Conservation (phyloP, 495 filamentous ascomycete genomes). For the Aspergillus steynii region DNA sequence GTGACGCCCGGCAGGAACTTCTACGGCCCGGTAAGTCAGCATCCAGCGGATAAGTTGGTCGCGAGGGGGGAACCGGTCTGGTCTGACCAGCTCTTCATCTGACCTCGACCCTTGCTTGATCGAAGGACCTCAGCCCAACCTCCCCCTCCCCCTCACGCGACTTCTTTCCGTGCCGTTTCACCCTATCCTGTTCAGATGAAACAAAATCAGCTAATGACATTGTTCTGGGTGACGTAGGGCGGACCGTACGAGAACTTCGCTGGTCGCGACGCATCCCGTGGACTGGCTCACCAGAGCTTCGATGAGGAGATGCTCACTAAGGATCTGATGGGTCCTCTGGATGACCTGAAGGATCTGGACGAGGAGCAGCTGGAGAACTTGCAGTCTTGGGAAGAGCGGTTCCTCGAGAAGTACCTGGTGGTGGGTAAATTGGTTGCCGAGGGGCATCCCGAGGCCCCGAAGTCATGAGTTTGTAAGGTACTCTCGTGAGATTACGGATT, state of each 20-base stretch:
- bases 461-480: slow-evolving; percentile 21
- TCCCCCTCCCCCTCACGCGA: neutral
- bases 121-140: neutral
- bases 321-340: slow-evolving; percentile 82
- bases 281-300: slow-evolving; percentile 89
- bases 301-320: slow-evolving; percentile 96
- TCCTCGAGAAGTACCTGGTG: slow-evolving; percentile 89
- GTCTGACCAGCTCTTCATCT: neutral
- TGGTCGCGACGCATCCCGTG: slow-evolving; percentile 88
- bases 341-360: slow-evolving; percentile 73
- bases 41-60: neutral
- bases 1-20: slow-evolving; percentile 83
- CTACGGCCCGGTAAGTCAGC: slow-evolving; percentile 69
- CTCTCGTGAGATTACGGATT: no score
- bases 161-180: neutral
- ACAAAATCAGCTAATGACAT: neutral
- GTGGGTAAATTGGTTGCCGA: slow-evolving; percentile 87
- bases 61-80: no score
- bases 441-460: slow-evolving; percentile 55
- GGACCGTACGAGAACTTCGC: slow-evolving; percentile 95
- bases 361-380: slow-evolving; percentile 80
- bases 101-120: neutral
- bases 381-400: slow-evolving; percentile 88
- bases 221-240: slow-evolving; percentile 40
- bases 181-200: neutral